Percentiles rank a stretch among this genome's conserved stretches.
Evolutionary conservation across 768 basidiomycete species (phyloP).

Genomic region (Calocybe indica): DNA sequence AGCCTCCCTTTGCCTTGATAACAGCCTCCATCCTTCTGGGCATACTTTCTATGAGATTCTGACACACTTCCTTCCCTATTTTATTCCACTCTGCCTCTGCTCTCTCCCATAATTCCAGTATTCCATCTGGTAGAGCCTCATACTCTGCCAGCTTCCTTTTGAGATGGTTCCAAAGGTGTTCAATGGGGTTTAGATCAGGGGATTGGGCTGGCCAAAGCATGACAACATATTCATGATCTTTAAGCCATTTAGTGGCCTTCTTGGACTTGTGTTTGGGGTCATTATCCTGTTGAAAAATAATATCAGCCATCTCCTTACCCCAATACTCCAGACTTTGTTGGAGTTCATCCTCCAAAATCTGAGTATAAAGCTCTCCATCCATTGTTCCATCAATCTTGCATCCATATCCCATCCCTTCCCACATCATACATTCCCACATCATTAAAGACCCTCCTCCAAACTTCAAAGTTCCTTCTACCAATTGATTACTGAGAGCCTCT

Average conservation of each 20-base stretch:
- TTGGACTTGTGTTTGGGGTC: conserved; percentile 15
- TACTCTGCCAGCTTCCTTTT: conserved; percentile 1
- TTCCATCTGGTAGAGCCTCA: neutral
- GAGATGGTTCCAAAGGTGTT: conserved; percentile 17
- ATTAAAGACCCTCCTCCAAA: conserved; percentile 19
- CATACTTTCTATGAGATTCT: conserved; percentile 8
- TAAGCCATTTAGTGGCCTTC: conserved; percentile 10
- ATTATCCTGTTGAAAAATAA: conserved; percentile 21
- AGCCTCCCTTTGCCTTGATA: conserved; percentile 6
- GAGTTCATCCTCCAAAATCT: conserved; percentile 16
- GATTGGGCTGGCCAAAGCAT: conserved; percentile 17
- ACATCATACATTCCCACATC: conserved; percentile 21
- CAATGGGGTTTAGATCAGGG: conserved; percentile 23
- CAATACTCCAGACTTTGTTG: conserved; percentile 6
- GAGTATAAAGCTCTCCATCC: conserved; percentile 14
- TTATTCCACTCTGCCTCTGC: conserved; percentile 22
- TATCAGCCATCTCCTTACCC: conserved; percentile 1
- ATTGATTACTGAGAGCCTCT: conserved; percentile 11
- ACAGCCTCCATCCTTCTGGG: conserved; percentile 8
- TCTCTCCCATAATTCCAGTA: conserved; percentile 13
- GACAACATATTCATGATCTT: conserved; percentile 8
- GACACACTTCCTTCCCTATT: conserved; percentile 4
- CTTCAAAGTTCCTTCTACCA: conserved; percentile 13
- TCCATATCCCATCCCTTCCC: conserved; percentile 14
- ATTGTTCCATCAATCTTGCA: conserved; percentile 15